phyloP scores from a whole-genome alignment of 23 red algal species.

The Gracilariopsis chorda region DNA sequence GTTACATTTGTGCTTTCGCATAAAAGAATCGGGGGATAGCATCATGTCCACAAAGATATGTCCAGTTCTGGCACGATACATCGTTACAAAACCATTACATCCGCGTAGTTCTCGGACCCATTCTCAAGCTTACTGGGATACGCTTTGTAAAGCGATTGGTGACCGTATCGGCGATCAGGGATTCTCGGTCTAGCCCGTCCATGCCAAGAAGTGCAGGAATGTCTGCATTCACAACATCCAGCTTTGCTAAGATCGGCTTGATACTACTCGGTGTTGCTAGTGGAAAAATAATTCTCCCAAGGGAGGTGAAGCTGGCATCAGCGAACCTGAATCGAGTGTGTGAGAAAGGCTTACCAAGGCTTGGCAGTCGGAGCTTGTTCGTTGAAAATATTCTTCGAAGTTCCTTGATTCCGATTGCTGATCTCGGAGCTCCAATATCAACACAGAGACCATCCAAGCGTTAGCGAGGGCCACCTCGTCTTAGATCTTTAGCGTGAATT shows the following conservation, averaged over 20 bases:
- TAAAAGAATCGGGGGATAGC: not conserved
- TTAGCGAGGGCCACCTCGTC: not conserved
- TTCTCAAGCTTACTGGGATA: not conserved
- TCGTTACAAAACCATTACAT: not conserved
- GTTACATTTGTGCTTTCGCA: not conserved
- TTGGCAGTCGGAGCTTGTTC: not conserved
- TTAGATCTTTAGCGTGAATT: not conserved
- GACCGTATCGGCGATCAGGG: constrained; percentile 39
- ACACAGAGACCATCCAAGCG: constrained; percentile 16
- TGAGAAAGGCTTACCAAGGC: not conserved
- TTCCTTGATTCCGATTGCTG: constrained; percentile 17
- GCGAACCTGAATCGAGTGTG: not conserved
- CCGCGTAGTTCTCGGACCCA: not conserved
- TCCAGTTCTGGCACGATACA: not conserved
- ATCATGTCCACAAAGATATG: constrained; percentile 22
- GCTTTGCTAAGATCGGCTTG: not conserved
- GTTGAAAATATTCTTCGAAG: not conserved
- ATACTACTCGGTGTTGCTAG: not conserved
- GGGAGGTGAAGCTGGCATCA: constrained; percentile 2
- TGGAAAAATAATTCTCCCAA: not conserved
- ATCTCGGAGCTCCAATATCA: constrained; percentile 23
- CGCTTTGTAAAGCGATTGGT: constrained; percentile 7
- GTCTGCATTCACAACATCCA: constrained; percentile 14
- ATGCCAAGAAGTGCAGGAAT: constrained; percentile 34
- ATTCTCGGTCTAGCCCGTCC: constrained; percentile 24